Conservation (phyloP, 768 basidiomycete species). For the Trametopsis cervina region DNA sequence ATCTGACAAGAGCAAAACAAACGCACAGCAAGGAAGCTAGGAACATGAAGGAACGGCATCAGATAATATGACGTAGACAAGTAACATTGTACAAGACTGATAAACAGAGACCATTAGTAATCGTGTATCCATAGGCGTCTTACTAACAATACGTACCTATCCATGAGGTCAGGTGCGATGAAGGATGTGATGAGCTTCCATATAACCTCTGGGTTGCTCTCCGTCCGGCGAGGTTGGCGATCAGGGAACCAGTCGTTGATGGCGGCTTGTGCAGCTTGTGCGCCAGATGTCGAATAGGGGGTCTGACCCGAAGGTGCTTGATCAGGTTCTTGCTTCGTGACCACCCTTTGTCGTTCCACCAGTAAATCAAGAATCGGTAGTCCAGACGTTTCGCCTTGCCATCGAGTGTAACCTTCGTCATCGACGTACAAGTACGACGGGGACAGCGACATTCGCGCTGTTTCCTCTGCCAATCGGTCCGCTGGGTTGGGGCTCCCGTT, state of each 20-base stretch:
- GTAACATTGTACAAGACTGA: constrained; percentile 74
- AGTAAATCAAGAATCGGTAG: constrained; percentile 82
- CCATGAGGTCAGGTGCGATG: constrained; percentile 89
- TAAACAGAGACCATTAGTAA: constrained; percentile 9
- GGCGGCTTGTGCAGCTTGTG: constrained; percentile 11
- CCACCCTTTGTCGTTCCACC: constrained; percentile 56
- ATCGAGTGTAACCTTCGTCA: constrained; percentile 80
- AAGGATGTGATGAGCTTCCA: constrained; percentile 86
- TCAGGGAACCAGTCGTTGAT: constrained; percentile 74
- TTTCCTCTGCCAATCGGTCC: constrained; percentile 50
- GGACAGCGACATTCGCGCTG: constrained; percentile 56
- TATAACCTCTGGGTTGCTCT: constrained; percentile 78
- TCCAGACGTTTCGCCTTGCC: constrained; percentile 93
- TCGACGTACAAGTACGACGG: constrained; percentile 84
- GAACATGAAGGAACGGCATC: constrained; percentile 88
- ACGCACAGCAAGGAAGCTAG: constrained; percentile 71
- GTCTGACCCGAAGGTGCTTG: constrained; percentile 15
- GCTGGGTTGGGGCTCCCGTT: constrained; percentile 12
- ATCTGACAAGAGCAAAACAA: constrained; percentile 2
- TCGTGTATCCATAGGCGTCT: constrained; percentile 10
- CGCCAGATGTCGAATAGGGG: constrained; percentile 6
- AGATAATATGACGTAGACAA: constrained; percentile 91
- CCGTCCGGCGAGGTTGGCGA: constrained; percentile 62
- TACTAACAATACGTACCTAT: constrained; percentile 50
- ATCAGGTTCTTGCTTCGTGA: constrained; percentile 29